Base-by-base conservation (phyloP, 2,329 filamentous ascomycete species). In the Penicillium sclerotiorum region DNA sequence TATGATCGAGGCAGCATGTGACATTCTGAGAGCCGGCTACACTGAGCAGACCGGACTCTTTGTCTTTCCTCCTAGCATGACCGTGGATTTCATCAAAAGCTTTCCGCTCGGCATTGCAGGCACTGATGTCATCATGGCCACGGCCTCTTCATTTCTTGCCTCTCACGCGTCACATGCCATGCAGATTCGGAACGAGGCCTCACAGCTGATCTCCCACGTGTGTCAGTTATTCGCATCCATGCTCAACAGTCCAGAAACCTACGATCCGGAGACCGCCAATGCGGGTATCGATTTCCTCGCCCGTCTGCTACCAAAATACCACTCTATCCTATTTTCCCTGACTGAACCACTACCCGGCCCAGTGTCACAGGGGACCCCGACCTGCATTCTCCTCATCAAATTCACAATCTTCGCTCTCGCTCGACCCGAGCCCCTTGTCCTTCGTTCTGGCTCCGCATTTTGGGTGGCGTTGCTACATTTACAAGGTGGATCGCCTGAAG, bases 1-100 rank as follows among this genome's bases (percentile, higher is more conserved):
- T n/a, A 71, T 76, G 8, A 70, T 76, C 17, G 73, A 76, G 59
- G 70, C 73, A 6, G 68, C 72, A 7, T 77, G 74, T 55, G 73
- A 76, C 42, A 71, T 77, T 17, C 57, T 77, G 30, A 75, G 71
- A 53, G 73, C 74, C 9, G 74, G 74, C 3, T 77, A 72, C 50
- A 76, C 74, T 4, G 75, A 77, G 50, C 63, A 59, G 18, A 70
- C 67, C 1, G 73, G 73, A 0, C 71, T 70, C 9, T 77, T 72
- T 49, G 73, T 76, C 17, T 73, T 77, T 47, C 65, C 71, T 17
- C 68, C 73, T 2, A 56, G 63, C n/a, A 56, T 73, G 36, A 74
- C 68, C 3, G 69, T 72, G 18, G 64, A 69, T 18, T 73, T 77
- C 38, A 68, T 77, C 35, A 71, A 66, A 45, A 67, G 66, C 39